Conservation (phyloP, 1,284 basidiomycete species). For the Trichosporon ovoides region DNA sequence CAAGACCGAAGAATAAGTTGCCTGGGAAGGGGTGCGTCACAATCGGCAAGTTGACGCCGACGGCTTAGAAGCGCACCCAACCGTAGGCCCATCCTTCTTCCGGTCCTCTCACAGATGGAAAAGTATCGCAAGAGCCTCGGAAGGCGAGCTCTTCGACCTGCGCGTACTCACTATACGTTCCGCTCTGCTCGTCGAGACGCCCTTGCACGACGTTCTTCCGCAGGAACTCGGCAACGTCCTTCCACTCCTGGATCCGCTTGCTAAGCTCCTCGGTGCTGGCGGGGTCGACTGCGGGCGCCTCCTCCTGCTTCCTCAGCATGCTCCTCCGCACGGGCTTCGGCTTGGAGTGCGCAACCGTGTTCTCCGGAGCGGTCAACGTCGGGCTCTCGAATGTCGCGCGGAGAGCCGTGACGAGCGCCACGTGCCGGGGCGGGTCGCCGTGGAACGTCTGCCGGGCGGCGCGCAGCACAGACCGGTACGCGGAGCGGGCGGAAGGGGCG, state of each 20-base stretch:
- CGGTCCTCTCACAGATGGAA: too few relatives aligned
- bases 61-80: too few relatives aligned
- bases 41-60: too few relatives aligned
- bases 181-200: conserved; percentile 28
- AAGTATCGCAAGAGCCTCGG: background rate
- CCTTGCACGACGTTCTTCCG: conserved; percentile 48
- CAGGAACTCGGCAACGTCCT: conserved; percentile 43
- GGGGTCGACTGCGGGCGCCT: conserved; percentile 19
- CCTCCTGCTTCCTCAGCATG: conserved; percentile 9
- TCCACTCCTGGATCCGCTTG: conserved; percentile 45
- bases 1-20: too few relatives aligned
- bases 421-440: conserved; percentile 36
- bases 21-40: too few relatives aligned
- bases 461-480: conserved; percentile 42
- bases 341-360: conserved; percentile 4
- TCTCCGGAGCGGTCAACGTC: conserved; percentile 31
- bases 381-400: conserved; percentile 41
- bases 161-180: conserved; percentile 34
- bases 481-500: conserved; percentile 35
- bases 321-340: conserved; percentile 4
- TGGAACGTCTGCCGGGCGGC: conserved; percentile 43
- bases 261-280: conserved; percentile 28
- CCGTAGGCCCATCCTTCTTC: too few relatives aligned
- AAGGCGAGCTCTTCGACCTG: background rate
- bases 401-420: conserved; percentile 30